Evolutionary conservation across 768 basidiomycete genomes (phyloP), one percentile per base, ranked within the genome.

Genomic region (Gymnopilus dilepis): DNA sequence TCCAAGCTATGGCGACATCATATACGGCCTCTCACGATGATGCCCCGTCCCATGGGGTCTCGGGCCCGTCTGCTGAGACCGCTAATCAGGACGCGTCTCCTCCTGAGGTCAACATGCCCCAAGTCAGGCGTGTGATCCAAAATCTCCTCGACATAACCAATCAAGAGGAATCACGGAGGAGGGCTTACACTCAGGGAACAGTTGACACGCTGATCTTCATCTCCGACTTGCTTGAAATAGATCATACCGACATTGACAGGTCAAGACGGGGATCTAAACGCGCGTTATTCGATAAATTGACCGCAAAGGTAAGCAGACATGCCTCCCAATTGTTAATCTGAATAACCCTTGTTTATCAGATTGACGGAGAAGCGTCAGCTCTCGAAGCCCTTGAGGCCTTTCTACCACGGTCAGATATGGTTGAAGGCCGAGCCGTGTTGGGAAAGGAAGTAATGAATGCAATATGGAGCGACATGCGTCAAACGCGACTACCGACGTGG

Each of bases 401-500:
- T 53, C 13, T 64, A 42, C 56, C 53, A 4, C 21, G 40, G 3
- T 26, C 30, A 24, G 28, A 24, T 41, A 15, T 12, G 11, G 13
- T 31, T 24, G n/a, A 37, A 12, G 34, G 55, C 26, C 21, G 60
- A 17, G 64, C 64, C 5, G 61, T 77, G 19, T 72, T 78, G 4
- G 74, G 75, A 1, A 64, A 67, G 31, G 67, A 72, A 54, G 56
- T 76, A 13, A 71, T 77, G 71, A 52, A 56, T 8, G 63, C 54
- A 0, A 47, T 76, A 7, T 74, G 73, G 68, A 30, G n/a, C 5
- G 73, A 77, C 63, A 78, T 76, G 72, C 33, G 34, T 6, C 56
- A 33, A 4, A 76, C 73, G 0, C 48, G 45, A 22, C 64, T 76
- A 2, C 77, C 75, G 0, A 66, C 64, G 0, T 78, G 77, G 75